phyloP scores from a whole-genome alignment of 345 rosid genomes.

The Aethionema arabicum region DNA sequence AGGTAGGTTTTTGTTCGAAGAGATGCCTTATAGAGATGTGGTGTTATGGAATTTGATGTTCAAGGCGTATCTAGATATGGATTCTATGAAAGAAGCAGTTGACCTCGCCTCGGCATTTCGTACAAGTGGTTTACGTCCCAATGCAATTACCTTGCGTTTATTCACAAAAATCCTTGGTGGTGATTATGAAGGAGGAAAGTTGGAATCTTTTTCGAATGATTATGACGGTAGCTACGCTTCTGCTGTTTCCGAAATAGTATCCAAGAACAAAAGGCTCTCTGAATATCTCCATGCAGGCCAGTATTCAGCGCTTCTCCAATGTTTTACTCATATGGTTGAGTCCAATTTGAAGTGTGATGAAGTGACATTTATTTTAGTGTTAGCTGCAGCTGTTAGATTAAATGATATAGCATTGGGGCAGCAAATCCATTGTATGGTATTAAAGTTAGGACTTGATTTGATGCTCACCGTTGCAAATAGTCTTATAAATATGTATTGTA shows the following conservation, averaged over 20 bases:
- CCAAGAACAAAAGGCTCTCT: slow-evolving; percentile 46
- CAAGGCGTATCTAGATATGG: slow-evolving; percentile 45
- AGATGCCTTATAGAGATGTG: slow-evolving; percentile 45
- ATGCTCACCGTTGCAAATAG: slow-evolving; percentile 49
- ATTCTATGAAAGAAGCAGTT: slow-evolving; percentile 40
- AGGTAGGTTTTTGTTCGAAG: slow-evolving; percentile 49
- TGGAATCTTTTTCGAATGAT: slow-evolving; percentile 19
- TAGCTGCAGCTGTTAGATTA: slow-evolving; percentile 45
- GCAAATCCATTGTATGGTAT: slow-evolving; percentile 48
- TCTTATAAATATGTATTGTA: slow-evolving; percentile 55
- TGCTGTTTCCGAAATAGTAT: slow-evolving; percentile 29
- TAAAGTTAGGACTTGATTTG: slow-evolving; percentile 49
- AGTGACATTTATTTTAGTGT: slow-evolving; percentile 48
- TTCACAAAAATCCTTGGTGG: slow-evolving; percentile 38
- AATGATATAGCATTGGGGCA: slow-evolving; percentile 41
- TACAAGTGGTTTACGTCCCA: slow-evolving; percentile 44
- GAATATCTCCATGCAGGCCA: slow-evolving; percentile 39
- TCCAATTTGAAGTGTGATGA: slow-evolving; percentile 45
- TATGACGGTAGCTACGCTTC: not conserved
- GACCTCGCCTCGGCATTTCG: slow-evolving; percentile 39
- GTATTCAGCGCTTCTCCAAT: slow-evolving; percentile 36
- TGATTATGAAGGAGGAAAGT: slow-evolving; percentile 34
- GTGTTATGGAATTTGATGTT: slow-evolving; percentile 68
- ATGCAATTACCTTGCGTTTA: slow-evolving; percentile 38
- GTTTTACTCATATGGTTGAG: slow-evolving; percentile 48